These are phyloP conservation scores for Aspergillus nomiae DNA, from an alignment of 2,329 filamentous ascomycete species.

Conservation along the genomic window DNA sequence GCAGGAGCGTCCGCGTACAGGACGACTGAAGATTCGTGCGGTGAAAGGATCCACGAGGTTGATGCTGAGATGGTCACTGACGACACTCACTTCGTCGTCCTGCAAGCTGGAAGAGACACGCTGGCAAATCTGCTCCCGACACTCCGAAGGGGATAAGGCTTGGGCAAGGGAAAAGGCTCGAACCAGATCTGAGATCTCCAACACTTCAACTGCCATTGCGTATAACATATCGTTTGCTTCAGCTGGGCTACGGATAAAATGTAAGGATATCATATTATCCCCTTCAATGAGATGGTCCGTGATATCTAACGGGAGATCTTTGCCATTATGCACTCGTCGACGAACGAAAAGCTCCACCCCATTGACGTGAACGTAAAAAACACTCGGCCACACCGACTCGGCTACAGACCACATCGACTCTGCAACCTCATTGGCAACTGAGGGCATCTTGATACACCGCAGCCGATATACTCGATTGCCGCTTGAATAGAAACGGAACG, in stretches of 20 bases:
- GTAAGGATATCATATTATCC: constrained; percentile 62
- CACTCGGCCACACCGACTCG: constrained; percentile 71
- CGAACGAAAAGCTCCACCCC: constrained; percentile 57
- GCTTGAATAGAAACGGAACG: constrained; percentile 43
- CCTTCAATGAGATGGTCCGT: constrained; percentile 62
- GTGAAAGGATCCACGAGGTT: constrained; percentile 70
- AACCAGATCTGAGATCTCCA: constrained; percentile 56
- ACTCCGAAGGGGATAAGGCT: constrained; percentile 50
- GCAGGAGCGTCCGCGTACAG: constrained; percentile 71
- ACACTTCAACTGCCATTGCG: constrained; percentile 69
- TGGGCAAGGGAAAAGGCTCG: constrained; percentile 42
- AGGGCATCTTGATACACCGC: constrained; percentile 60
- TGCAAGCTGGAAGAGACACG: constrained; percentile 44
- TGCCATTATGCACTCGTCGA: constrained; percentile 71
- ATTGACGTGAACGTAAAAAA: constrained; percentile 72
- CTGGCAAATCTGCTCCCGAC: constrained; percentile 59
- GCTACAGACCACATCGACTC: constrained; percentile 63
- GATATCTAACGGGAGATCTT: constrained; percentile 75
- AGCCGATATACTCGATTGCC: constrained; percentile 67
- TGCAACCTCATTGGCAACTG: constrained; percentile 31
- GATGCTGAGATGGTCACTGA: constrained; percentile 61
- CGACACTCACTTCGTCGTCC: constrained; percentile 64
- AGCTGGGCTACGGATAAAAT: constrained; percentile 43
- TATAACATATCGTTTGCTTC: constrained; percentile 47
- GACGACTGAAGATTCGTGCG: constrained; percentile 64